A percentile compares a stretch with the other conserved stretches of the same genome.
These are phyloP conservation scores for Tetrapisispora taiwanensis DNA, from an alignment of 805 yeast species.

Conservation along the genomic window DNA sequence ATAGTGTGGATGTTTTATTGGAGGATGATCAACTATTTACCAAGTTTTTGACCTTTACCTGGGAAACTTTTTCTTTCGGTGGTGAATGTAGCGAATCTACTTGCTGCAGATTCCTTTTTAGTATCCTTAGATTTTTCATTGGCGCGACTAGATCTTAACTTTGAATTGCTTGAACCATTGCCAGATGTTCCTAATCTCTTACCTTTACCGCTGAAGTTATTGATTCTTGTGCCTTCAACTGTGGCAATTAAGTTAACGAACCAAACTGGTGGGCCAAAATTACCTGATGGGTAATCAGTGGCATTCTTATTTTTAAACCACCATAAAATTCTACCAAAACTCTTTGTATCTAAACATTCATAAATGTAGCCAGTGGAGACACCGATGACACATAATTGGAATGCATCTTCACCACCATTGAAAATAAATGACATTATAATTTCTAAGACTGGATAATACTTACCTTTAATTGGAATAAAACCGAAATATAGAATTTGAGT, in stretches of 20 bases:
- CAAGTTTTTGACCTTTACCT: conserved; percentile 5
- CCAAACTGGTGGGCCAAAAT: conserved; percentile 19
- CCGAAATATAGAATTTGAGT: conserved; percentile 42
- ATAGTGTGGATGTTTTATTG: no score
- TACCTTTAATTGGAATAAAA: conserved; percentile 46
- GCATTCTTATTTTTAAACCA: conserved; percentile 17
- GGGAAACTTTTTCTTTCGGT: conserved; percentile 3
- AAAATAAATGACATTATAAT: conserved; percentile 33
- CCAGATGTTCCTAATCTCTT: conserved; percentile 5
- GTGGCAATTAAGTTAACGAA: conserved; percentile 3
- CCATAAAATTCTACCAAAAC: conserved; percentile 38
- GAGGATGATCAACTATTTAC: conserved; percentile 2
- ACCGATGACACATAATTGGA: conserved; percentile 39
- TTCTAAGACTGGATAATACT: conserved; percentile 37
- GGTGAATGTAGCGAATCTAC: background rate
- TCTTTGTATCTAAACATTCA: conserved; percentile 51
- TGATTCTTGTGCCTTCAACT: conserved; percentile 3
- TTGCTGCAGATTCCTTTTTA: background rate
- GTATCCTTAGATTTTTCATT: background rate
- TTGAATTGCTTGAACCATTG: background rate
- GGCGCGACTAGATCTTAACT: background rate
- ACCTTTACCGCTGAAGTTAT: conserved; percentile 5
- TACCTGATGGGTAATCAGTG: conserved; percentile 16
- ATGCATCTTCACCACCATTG: conserved; percentile 35
- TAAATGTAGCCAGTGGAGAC: conserved; percentile 48